phyloP scores from a whole-genome alignment of 2,329 filamentous ascomycete species.

The Escovopsis sp. region DNA sequence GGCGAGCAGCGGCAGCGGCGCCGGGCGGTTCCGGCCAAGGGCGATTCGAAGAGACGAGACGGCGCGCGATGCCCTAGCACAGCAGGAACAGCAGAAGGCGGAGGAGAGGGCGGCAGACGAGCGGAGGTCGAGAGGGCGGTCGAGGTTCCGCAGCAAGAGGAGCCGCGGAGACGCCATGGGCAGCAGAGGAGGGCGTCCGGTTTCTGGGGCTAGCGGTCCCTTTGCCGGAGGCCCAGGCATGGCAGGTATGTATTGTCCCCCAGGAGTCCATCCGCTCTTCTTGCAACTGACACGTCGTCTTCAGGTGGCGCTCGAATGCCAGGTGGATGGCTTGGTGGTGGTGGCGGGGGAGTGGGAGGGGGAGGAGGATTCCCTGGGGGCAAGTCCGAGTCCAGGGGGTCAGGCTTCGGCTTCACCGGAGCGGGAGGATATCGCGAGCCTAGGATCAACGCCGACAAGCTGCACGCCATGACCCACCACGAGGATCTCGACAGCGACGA shows the following conservation, averaged over 20 bases:
- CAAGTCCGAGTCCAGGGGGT: conserved; percentile 23
- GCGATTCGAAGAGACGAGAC: conserved; percentile 34
- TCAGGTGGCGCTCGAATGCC: conserved; percentile 9
- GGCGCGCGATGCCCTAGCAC: conserved; percentile 30
- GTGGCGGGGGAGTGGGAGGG: conserved; percentile 15
- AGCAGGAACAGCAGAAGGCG: conserved; percentile 28
- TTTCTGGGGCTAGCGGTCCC: conserved; percentile 23
- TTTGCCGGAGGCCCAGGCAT: conserved; percentile 20
- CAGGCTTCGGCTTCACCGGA: conserved; percentile 22
- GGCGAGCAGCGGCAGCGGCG: conserved; percentile 17
- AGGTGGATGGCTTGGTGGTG: conserved; percentile 14
- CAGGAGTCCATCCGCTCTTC: neutral
- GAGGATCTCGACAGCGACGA: conserved; percentile 32
- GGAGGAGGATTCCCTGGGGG: conserved; percentile 13
- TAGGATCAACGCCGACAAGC: conserved; percentile 41
- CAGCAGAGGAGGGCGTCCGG: conserved; percentile 20
- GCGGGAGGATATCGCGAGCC: conserved; percentile 22
- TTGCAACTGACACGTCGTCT: too few relatives aligned
- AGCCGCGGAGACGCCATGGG: conserved; percentile 31
- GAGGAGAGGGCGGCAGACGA: conserved; percentile 25
- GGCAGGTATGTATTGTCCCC: conserved; percentile 6
- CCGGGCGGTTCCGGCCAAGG: conserved; percentile 30
- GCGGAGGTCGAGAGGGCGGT: conserved; percentile 22
- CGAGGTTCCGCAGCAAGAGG: conserved; percentile 25
- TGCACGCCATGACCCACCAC: conserved; percentile 28